A percentile compares a stretch with the other conserved stretches of the same genome.
Conservation (phyloP, 306 rosid species). For the Benincasa hispida region DNA sequence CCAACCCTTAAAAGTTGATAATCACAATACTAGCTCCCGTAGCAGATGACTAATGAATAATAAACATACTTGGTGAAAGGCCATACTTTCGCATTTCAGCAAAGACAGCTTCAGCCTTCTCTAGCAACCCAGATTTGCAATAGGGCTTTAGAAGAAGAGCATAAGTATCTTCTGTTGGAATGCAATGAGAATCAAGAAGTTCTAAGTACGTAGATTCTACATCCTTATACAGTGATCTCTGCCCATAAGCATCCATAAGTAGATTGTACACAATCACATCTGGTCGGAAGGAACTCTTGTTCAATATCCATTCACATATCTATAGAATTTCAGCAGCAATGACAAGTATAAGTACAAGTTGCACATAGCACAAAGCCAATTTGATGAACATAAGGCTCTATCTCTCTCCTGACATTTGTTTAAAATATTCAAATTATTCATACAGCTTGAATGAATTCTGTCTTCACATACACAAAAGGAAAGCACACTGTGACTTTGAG, state of each 20-base stretch:
- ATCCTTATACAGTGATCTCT: constrained; percentile 48
- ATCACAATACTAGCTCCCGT: not conserved
- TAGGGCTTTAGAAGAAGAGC: constrained; percentile 82
- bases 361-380: not conserved
- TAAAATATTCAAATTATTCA: not conserved
- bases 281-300: constrained; percentile 73
- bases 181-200: constrained; percentile 60
- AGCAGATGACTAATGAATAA: not conserved
- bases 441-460: not conserved
- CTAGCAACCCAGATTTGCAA: constrained; percentile 56
- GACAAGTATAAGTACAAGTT: not conserved
- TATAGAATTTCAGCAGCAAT: constrained; percentile 14
- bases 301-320: constrained; percentile 78
- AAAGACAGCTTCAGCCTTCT: constrained; percentile 77
- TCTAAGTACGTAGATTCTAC: constrained; percentile 73
- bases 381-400: not conserved
- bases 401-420: not conserved
- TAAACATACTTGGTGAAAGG: constrained; percentile 58
- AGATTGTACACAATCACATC: constrained; percentile 89
- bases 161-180: constrained; percentile 89
- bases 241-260: constrained; percentile 81
- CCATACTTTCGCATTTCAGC: constrained; percentile 65
- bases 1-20: not conserved
- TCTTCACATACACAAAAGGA: not conserved
- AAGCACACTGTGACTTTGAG: not conserved